phyloP scores from a whole-genome alignment of 768 basidiomycete genomes.

The Phaeotremella fagi region DNA sequence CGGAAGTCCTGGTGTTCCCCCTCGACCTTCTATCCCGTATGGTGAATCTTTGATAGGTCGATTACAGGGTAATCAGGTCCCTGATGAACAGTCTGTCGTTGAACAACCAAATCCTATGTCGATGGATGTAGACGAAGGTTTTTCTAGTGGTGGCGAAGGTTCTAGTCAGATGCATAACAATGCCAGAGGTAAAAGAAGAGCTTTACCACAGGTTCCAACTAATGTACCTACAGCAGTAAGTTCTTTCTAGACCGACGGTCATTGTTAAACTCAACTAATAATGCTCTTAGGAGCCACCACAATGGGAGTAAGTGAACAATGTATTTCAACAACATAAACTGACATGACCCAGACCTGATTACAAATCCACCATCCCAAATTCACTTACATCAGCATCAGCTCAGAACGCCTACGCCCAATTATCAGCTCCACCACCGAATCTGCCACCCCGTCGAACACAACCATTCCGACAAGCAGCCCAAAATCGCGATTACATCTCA shows the following conservation, averaged over 20 bases:
- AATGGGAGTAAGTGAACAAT: conserved; percentile 41
- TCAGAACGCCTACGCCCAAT: conserved; percentile 34
- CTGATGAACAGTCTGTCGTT: neutral
- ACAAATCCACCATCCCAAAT: conserved; percentile 39
- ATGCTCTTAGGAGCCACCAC: conserved; percentile 28
- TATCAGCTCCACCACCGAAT: conserved; percentile 37
- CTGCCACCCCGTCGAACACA: conserved; percentile 27
- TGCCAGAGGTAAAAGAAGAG: conserved; percentile 17
- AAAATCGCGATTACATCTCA: neutral
- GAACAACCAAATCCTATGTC: conserved; percentile 1
- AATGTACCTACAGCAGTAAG: conserved; percentile 26
- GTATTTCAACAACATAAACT: no score
- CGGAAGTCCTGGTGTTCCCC: conserved; percentile 1
- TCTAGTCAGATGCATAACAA: conserved; percentile 3
- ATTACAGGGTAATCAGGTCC: neutral
- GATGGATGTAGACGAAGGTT: conserved; percentile 2
- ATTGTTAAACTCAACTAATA: neutral
- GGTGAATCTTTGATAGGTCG: neutral
- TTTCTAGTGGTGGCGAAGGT: conserved; percentile 5
- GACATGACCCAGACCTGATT: conserved; percentile 37
- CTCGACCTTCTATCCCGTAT: conserved; percentile 15
- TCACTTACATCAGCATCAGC: conserved; percentile 32
- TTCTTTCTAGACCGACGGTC: neutral
- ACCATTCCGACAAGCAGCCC: neutral
- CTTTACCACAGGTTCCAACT: conserved; percentile 21